A percentile compares a stretch with the other conserved stretches of the same genome.
phyloP scores from a whole-genome alignment of 371 early-diverging fungal genomes.

The Apophysomyces sp. region DNA sequence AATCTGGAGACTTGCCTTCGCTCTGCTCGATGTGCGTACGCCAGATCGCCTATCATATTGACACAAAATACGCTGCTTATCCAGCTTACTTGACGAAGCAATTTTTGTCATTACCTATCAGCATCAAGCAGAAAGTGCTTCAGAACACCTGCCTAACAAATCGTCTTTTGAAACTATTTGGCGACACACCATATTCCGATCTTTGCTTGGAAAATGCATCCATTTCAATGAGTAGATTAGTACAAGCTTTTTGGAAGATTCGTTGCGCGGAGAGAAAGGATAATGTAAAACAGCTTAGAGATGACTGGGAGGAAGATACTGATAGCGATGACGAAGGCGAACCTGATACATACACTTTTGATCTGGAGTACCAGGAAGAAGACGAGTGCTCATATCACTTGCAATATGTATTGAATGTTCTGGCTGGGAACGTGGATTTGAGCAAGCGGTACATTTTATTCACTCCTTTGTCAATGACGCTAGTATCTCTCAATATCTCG shows the following conservation, averaged over 20 bases:
- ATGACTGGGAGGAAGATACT: constrained; percentile 11
- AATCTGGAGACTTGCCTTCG: not conserved
- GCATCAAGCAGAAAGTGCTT: constrained; percentile 7
- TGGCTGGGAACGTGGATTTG: not conserved
- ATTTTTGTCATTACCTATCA: not conserved
- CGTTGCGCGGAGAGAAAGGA: not conserved
- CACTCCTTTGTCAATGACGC: constrained; percentile 14
- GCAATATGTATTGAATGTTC: not conserved
- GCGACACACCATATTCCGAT: constrained; percentile 4
- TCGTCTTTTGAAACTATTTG: not conserved
- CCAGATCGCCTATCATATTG: not conserved
- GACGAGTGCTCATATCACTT: not conserved
- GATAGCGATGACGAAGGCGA: constrained; percentile 4
- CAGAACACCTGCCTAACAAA: constrained; percentile 4
- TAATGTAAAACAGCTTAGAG: not conserved
- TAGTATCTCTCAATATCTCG: constrained; percentile 19
- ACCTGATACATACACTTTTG: not conserved
- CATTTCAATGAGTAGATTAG: constrained; percentile 2
- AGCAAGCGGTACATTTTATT: not conserved
- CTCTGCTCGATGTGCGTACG: not conserved
- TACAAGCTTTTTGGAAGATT: constrained; percentile 5
- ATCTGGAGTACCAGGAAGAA: not conserved
- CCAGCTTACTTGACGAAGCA: not conserved
- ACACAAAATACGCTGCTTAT: not conserved
- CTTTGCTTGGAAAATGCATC: constrained; percentile 2